Percentiles rank a stretch among this genome's conserved stretches.
These are phyloP conservation scores for Fomitopsis palustris DNA, from an alignment of 1,284 basidiomycete species.

Conservation along the genomic window DNA sequence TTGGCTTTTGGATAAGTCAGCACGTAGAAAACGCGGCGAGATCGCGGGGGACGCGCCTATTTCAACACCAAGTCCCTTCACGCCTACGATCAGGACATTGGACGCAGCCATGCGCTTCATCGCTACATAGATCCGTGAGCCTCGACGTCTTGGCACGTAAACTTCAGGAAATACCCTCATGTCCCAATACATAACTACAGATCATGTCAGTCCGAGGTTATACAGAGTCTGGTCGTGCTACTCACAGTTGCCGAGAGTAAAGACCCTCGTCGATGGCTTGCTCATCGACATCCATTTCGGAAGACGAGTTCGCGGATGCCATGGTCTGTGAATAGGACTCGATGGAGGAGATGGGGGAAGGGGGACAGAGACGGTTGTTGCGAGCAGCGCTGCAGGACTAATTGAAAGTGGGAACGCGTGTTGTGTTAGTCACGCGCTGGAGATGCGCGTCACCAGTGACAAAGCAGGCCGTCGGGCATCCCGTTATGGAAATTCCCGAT, in stretches of 20 bases:
- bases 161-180: constrained; percentile 66
- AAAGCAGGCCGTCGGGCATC: constrained; percentile 1
- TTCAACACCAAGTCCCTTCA: constrained; percentile 94
- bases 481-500: not conserved
- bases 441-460: not conserved
- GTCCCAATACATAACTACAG: constrained; percentile 88
- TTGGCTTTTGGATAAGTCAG: constrained; percentile 67
- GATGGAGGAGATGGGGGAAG: constrained; percentile 9
- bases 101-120: constrained; percentile 99
- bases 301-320: constrained; percentile 46
- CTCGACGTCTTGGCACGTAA: not conserved
- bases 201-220: constrained; percentile 13
- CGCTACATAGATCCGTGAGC: constrained; percentile 45
- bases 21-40: not conserved
- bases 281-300: constrained; percentile 82
- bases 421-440: not conserved
- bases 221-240: constrained; percentile 9
- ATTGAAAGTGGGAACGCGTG: not conserved
- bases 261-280: constrained; percentile 86
- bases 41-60: constrained; percentile 61
- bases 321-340: constrained; percentile 33
- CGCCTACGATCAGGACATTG: constrained; percentile 92
- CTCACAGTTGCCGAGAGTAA: constrained; percentile 95
- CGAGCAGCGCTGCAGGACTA: not conserved
- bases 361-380: constrained; percentile 2